Evolutionary conservation across 2,329 filamentous ascomycete genomes (phyloP).

Genomic region (Acrocalymma vagum): DNA sequence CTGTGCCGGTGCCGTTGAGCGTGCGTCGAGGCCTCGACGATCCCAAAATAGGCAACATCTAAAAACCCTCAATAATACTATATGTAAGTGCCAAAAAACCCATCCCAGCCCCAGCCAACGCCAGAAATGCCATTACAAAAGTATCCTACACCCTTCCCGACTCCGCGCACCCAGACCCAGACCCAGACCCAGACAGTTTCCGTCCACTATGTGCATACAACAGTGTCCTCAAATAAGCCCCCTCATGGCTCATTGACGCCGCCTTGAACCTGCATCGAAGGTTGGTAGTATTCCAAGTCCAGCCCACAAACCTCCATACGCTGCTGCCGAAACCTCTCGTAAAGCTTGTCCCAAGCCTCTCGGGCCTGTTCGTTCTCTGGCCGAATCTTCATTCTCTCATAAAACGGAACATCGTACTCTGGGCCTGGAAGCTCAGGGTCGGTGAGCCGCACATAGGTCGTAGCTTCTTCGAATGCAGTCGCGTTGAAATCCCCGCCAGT

Average conservation of each 20-base stretch:
- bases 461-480: conserved; percentile 52
- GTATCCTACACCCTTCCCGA: too few species aligned
- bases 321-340: conserved; percentile 58
- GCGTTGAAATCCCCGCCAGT: conserved; percentile 51
- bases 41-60: too few species aligned
- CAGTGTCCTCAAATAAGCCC: background rate
- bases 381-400: conserved; percentile 48
- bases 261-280: conserved; percentile 17
- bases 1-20: too few species aligned
- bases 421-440: conserved; percentile 59
- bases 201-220: conserved; percentile 9
- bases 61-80: too few species aligned
- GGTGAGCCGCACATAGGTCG: conserved; percentile 56
- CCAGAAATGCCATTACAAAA: too few species aligned
- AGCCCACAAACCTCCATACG: conserved; percentile 63
- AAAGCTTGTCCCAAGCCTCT: conserved; percentile 59
- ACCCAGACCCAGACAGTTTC: conserved; percentile 11
- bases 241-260: background rate
- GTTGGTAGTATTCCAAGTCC: conserved; percentile 56
- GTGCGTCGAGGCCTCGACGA: too few species aligned
- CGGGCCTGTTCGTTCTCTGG: conserved; percentile 57
- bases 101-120: too few species aligned
- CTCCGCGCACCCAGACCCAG: too few species aligned
- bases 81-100: too few species aligned
- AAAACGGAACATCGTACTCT: conserved; percentile 59